Evolutionary conservation across 495 filamentous ascomycete genomes (phyloP).

Genomic region (Penicillium ochrochloron): DNA sequence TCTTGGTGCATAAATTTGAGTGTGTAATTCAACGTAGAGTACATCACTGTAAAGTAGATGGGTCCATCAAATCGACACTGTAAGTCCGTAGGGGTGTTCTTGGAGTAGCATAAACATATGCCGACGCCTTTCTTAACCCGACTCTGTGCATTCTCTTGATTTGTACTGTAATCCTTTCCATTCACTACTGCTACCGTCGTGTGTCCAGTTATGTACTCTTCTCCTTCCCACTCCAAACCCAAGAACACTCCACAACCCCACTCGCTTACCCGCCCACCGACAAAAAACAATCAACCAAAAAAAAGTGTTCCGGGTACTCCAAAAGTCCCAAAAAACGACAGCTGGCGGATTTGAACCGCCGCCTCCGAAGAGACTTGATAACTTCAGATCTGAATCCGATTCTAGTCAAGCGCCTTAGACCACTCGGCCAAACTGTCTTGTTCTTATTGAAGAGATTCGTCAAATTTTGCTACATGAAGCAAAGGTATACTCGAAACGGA

Average conservation of each 20-base stretch:
- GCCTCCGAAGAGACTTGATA: slow-evolving; percentile 12
- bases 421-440: slow-evolving; percentile 13
- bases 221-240: not conserved
- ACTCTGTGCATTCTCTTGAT: too few relatives aligned
- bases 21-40: not conserved
- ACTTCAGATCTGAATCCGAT: not conserved
- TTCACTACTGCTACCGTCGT: too few relatives aligned
- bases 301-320: not conserved
- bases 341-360: slow-evolving; percentile 14
- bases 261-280: not conserved
- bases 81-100: too few relatives aligned
- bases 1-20: slow-evolving; percentile 3
- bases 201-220: too few relatives aligned
- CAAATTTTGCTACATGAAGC: not conserved
- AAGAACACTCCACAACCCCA: not conserved
- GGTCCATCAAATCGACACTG: not conserved
- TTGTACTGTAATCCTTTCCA: too few relatives aligned
- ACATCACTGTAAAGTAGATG: not conserved
- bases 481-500: too few relatives aligned
- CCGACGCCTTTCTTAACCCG: too few relatives aligned
- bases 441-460: not conserved
- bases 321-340: not conserved
- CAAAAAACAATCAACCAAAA: not conserved
- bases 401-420: slow-evolving; percentile 16
- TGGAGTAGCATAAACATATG: too few relatives aligned